A percentile compares a stretch with the other conserved stretches of the same genome.
These are phyloP conservation scores for Fusarium hostae DNA, from an alignment of 2,329 filamentous ascomycete genomes.

Conservation along the genomic window DNA sequence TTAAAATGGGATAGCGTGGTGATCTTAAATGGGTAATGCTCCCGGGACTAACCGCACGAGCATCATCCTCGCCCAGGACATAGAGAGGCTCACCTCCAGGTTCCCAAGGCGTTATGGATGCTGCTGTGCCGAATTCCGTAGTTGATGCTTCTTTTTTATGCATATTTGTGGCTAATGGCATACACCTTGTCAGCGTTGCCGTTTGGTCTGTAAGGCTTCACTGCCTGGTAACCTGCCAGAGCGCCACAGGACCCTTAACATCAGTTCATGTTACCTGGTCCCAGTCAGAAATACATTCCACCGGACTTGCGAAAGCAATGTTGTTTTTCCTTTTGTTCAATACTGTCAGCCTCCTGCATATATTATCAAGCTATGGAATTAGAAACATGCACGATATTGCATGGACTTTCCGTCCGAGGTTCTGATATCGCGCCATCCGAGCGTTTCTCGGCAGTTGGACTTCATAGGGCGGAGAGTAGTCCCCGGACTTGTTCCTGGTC, in stretches of 20 bases:
- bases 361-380: neutral
- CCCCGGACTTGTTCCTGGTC: neutral
- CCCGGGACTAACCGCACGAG: neutral
- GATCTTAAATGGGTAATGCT: neutral
- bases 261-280: neutral
- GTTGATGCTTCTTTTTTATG: neutral
- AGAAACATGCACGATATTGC: neutral
- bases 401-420: neutral
- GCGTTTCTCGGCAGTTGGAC: neutral
- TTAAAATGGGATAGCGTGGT: too few species aligned
- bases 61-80: neutral
- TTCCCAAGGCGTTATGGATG: too few species aligned
- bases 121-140: neutral
- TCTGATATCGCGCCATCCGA: neutral
- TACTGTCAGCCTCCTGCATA: neutral
- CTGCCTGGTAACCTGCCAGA: neutral
- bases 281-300: neutral
- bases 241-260: too few species aligned
- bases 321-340: neutral
- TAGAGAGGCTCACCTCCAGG: too few species aligned
- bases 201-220: neutral
- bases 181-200: neutral
- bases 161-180: neutral
- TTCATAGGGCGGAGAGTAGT: neutral
- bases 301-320: accelerated